Evolutionary conservation across 2,329 filamentous ascomycete genomes (phyloP).

Genomic region (Beauveria australis): DNA sequence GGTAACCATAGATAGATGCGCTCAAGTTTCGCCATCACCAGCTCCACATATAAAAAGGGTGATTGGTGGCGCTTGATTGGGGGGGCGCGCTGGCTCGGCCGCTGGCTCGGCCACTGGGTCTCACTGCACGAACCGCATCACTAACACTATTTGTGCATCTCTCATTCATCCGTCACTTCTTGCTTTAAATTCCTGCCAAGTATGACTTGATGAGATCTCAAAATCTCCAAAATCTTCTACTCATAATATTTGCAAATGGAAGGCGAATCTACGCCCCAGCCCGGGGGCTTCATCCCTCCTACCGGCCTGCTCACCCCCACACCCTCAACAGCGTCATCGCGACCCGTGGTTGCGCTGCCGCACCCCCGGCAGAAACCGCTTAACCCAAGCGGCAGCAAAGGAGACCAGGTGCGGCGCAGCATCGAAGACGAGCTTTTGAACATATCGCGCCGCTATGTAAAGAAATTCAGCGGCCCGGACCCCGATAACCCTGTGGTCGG

Average conservation of each 20-base stretch:
- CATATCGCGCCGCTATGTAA: constrained; percentile 50
- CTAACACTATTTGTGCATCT: background rate
- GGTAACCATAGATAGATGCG: background rate
- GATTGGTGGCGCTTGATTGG: constrained; percentile 1
- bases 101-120: background rate
- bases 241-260: constrained; percentile 16
- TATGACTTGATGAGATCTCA: background rate
- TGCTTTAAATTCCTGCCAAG: background rate
- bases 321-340: constrained; percentile 39
- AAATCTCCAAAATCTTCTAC: too few species aligned
- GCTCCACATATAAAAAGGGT: constrained; percentile 11
- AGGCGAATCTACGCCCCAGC: constrained; percentile 16
- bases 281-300: constrained; percentile 45
- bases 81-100: background rate
- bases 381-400: constrained; percentile 49
- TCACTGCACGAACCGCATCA: background rate
- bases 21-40: background rate
- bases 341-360: constrained; percentile 36
- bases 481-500: constrained; percentile 41
- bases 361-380: constrained; percentile 46
- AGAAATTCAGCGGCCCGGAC: constrained; percentile 44
- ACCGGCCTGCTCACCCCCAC: constrained; percentile 45
- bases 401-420: constrained; percentile 51
- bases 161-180: background rate
- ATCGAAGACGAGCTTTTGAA: constrained; percentile 45